Base-by-base conservation (phyloP, 768 basidiomycete genomes). In the Psilocybe sp. region DNA sequence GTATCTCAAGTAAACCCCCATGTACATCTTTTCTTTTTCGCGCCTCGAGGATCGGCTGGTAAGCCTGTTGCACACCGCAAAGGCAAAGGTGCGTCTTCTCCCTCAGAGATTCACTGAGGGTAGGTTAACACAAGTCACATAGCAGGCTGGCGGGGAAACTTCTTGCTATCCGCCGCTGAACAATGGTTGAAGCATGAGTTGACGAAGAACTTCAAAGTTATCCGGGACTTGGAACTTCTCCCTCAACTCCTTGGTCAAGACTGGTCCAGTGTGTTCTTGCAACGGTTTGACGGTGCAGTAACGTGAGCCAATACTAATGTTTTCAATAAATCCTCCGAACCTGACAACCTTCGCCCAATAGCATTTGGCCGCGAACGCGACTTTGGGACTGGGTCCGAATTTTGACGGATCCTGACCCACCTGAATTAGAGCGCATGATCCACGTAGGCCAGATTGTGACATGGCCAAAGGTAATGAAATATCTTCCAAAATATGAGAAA, bases 131-230 rank as follows among this genome's bases (percentile, higher is more conserved):
- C 8, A 42, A 49, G 19, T 44, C 8, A 38, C 18, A 11, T 9
- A 20, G n/a, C 38, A 69, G 90, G 95, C 1, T 98, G 96, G 97
- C 74, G 96, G 62, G 97, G 95, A 42, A 97, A 97, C 42, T 98
- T 93, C 64, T 60, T 98, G 15, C 70, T 98, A 9, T 93, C 92
- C 2, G 94, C 94, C 1, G 87, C 88, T 3, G 94, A 98, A 65
- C 94, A 96, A 57, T 94, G 90, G 82, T 75, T 97, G 52, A 98
- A 98, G 65, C 81, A 97, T 38, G 96, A 98, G 63, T 73, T 99
- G 11, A 90, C 92, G 4, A 98, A 98, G 75, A 97, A 98, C 63
- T 95, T 96, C 78, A 93, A 91, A 71, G 90, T 98, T 44, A 99
- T 99, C 51, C 87, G 97, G 37, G 97, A 98, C 64, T 78, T 99